Base-by-base conservation (phyloP, 371 early-diverging fungal genomes). In the Nematocida homosporus region DNA sequence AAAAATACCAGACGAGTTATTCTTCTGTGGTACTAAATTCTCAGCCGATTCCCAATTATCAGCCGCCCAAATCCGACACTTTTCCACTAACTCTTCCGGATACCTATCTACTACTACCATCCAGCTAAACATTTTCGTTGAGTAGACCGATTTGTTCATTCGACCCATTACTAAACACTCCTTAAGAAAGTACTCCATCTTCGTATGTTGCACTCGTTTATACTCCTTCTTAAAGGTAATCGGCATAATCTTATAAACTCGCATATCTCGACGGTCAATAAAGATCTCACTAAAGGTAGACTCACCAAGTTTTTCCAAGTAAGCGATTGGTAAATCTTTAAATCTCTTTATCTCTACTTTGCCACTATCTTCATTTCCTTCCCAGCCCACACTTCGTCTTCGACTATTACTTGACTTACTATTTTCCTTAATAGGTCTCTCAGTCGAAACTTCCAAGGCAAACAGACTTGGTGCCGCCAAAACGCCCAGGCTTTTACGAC, bases 1-100 rank as follows among this genome's bases (percentile, higher is more conserved):
- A 72, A 72, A 72, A 10, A 72, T 23, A 10, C 75, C 75, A 4
- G 75, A 72, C 27, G 75, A 72, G 32, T 72, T 72, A 34, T 72
- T 72, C n/a, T 5, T 60, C n/a, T 72, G 75, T 30, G 75, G 75
- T 2, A 37, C 63, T 5, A 61, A 37, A 42, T 72, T 72, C 23
- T 72, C 60, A 2, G 63, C 47, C 23, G 5, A 6, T 6, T 66
- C 29, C 10, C 6, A 10, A 34, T 72, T 72, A 27, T 60, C 41
- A n/a, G 16, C 3, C 25, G 51, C 50, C 61, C 63, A 72, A n/a
- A n/a, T 30, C 30, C 32, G 60, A 50, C 65, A 51, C n/a, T 10
- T 34, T 13, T 38, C 16, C 25, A 48, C 27, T 13, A 72, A 53
- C 2, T 4, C 5, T 3, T 18, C 2, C 10, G 75, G 47, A 61